Conservation (phyloP, 208 protist genomes). For the Acanthamoeba triangularis region DNA sequence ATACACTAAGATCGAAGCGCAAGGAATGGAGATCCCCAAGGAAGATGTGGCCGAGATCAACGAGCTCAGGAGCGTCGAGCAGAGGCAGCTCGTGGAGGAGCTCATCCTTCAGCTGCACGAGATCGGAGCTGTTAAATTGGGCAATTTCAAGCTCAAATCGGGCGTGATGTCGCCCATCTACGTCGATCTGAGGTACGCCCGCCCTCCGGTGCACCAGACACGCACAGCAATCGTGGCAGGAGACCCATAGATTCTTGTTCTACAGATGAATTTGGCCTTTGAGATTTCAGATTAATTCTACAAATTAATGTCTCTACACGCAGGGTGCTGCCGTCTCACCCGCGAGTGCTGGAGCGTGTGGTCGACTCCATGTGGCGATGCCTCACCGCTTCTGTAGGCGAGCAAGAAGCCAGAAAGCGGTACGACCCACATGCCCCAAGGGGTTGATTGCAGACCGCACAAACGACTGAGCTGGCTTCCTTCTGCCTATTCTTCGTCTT, state of each 20-base stretch:
- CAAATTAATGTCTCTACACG: not conserved
- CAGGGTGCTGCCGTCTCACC: conserved; percentile 68
- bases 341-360: conserved; percentile 62
- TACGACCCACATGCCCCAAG: not conserved
- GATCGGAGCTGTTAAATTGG: conserved; percentile 94
- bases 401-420: conserved; percentile 26
- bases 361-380: conserved; percentile 72
- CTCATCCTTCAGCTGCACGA: conserved; percentile 84
- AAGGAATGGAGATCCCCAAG: not conserved
- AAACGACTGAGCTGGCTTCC: not conserved
- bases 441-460: not conserved
- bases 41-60: not conserved
- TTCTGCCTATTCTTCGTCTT: not conserved
- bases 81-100: conserved; percentile 79
- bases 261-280: conserved; percentile 24
- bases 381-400: not conserved
- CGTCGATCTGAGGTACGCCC: conserved; percentile 96
- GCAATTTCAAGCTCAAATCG: conserved; percentile 97
- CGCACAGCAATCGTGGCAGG: not conserved
- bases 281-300: not conserved
- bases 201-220: conserved; percentile 94
- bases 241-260: not conserved
- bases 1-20: not conserved
- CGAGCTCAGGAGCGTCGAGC: not conserved
- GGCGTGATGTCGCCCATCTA: conserved; percentile 97